A percentile compares a stretch with the other conserved stretches of the same genome.
Conservation (phyloP, 2,329 filamentous ascomycete genomes). For the Exophiala sideris region DNA sequence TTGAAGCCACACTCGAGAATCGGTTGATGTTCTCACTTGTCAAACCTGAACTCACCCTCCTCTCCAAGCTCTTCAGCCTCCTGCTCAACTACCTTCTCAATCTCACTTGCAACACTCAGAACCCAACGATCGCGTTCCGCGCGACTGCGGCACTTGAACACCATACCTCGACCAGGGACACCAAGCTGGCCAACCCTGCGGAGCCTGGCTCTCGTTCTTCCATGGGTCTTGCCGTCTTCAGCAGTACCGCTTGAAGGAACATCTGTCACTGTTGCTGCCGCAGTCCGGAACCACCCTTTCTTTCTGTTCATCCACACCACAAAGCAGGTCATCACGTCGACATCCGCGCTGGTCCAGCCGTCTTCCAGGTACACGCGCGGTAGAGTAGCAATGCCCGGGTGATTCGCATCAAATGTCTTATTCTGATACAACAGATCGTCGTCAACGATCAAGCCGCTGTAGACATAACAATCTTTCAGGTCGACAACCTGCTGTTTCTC, state of each 20-base stretch:
- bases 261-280: conserved; percentile 20
- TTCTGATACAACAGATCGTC: conserved; percentile 52
- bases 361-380: conserved; percentile 32
- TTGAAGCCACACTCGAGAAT: no score
- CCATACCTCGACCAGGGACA: conserved; percentile 58
- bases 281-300: conserved; percentile 27
- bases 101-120: conserved; percentile 62
- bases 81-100: conserved; percentile 44
- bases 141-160: conserved; percentile 63
- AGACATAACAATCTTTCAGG: conserved; percentile 63
- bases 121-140: conserved; percentile 68
- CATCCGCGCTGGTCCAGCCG: conserved; percentile 29
- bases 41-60: conserved; percentile 19
- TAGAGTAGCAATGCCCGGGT: conserved; percentile 23
- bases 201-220: conserved; percentile 35
- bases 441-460: conserved; percentile 61
- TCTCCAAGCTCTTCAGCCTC: conserved; percentile 17
- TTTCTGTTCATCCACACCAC: conserved; percentile 27
- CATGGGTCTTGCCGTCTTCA: neutral
- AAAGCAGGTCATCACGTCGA: conserved; percentile 31
- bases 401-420: conserved; percentile 31
- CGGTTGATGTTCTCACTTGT: conserved; percentile 4
- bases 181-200: conserved; percentile 61
- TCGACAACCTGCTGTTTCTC: conserved; percentile 58
- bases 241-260: neutral